These are phyloP conservation scores for Ceratocystis papillata DNA, from an alignment of 2,329 filamentous ascomycete genomes.

Conservation along the genomic window DNA sequence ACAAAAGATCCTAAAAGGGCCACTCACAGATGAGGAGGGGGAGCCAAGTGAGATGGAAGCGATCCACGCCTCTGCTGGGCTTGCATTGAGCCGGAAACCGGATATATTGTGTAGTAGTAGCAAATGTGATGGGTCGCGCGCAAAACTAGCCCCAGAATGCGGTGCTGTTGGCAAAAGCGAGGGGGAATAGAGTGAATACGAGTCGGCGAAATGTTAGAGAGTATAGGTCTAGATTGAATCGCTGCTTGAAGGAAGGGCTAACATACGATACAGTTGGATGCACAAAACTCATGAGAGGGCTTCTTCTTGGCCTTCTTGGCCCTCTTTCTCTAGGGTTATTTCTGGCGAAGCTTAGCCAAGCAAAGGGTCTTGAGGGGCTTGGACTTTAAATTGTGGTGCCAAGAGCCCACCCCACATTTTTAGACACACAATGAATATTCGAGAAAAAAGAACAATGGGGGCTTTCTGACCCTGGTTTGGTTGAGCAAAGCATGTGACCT, in stretches of 20 bases:
- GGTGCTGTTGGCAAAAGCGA: too few relatives aligned
- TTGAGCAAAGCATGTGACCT: neutral
- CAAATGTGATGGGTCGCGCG: neutral
- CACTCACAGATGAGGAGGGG: neutral
- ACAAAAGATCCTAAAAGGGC: neutral
- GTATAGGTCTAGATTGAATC: too few relatives aligned
- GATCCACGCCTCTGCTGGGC: neutral
- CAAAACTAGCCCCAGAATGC: neutral
- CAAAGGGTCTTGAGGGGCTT: neutral
- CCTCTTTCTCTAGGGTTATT: neutral
- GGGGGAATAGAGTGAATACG: too few relatives aligned
- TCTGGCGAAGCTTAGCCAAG: neutral
- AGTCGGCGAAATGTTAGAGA: too few relatives aligned
- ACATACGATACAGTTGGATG: neutral
- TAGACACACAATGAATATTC: neutral
- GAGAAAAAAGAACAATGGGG: constrained; percentile 7
- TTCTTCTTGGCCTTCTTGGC: neutral
- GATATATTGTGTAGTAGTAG: neutral
- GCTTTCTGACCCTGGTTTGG: neutral
- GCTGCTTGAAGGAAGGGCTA: too few relatives aligned
- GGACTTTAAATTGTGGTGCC: neutral
- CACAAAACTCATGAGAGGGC: neutral
- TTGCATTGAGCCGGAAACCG: neutral
- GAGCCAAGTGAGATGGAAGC: neutral
- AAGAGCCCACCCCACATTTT: constrained; percentile 3